A percentile compares a stretch with the other conserved stretches of the same genome.
Conservation (phyloP, 139 green algal species). For the Tetratostichococcus sp. region DNA sequence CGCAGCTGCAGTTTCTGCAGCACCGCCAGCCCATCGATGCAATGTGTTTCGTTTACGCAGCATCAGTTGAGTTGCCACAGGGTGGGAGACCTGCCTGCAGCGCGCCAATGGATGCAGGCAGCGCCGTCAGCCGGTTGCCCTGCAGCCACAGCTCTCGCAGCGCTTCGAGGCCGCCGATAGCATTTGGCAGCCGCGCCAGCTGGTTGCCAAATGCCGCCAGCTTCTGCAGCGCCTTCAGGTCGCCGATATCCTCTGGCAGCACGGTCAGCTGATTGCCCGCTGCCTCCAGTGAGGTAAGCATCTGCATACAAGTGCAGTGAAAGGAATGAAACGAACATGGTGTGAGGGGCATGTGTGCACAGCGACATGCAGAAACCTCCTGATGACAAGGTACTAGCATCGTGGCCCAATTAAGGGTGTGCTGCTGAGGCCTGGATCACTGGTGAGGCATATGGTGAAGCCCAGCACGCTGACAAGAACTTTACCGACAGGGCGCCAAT, state of each 20-base stretch:
- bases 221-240: slow-evolving; percentile 30
- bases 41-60: no score
- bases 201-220: slow-evolving; percentile 48
- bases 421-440: no score
- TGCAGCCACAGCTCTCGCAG: slow-evolving; percentile 46
- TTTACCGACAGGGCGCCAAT: slow-evolving; percentile 24
- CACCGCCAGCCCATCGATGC: no score
- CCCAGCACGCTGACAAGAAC: no score
- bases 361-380: no score
- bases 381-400: no score
- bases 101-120: slow-evolving; percentile 44
- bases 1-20: no score
- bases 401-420: no score
- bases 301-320: slow-evolving; percentile 23
- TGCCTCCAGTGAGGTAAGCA: slow-evolving; percentile 46
- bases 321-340: no score
- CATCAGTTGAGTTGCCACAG: no score
- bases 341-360: no score
- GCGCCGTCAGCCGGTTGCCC: slow-evolving; percentile 50
- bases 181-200: slow-evolving; percentile 19
- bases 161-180: slow-evolving; percentile 1
- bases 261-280: slow-evolving; percentile 58
- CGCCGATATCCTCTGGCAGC: slow-evolving; percentile 44
- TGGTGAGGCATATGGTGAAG: no score
- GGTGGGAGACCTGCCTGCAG: slow-evolving; percentile 28